A percentile compares a stretch with the other conserved stretches of the same genome.
These are phyloP conservation scores for Rauvolfia tetraphylla DNA, from an alignment of 257 asterid species.

Conservation along the genomic window DNA sequence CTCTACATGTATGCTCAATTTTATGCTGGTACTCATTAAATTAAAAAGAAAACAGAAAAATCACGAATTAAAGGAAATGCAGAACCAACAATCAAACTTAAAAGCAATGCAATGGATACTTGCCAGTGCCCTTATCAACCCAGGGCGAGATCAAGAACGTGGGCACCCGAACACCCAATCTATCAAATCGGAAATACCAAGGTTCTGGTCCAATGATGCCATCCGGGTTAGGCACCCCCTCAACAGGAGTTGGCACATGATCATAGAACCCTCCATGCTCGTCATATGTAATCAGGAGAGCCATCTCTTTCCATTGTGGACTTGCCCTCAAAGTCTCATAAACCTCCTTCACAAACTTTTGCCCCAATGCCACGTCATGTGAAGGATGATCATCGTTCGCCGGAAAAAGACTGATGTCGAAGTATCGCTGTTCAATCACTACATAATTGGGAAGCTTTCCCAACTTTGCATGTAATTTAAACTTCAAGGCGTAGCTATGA, in stretches of 20 bases:
- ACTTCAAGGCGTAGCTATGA: conserved; percentile 51
- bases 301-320: conserved; percentile 95
- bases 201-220: conserved; percentile 95
- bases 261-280: conserved; percentile 96
- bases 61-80: background rate
- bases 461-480: conserved; percentile 61
- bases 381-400: conserved; percentile 97
- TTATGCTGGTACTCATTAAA: background rate
- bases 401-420: conserved; percentile 54
- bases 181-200: conserved; percentile 64
- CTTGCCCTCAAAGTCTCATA: conserved; percentile 83
- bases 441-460: conserved; percentile 86
- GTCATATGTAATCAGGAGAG: conserved; percentile 83
- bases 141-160: conserved; percentile 84
- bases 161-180: conserved; percentile 96
- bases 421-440: conserved; percentile 87
- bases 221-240: conserved; percentile 94
- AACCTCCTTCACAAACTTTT: conserved; percentile 93
- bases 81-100: background rate
- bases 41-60: background rate
- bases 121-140: conserved; percentile 88
- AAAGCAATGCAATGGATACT: conserved; percentile 19
- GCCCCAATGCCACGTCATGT: conserved; percentile 85
- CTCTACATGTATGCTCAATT: background rate
- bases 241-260: conserved; percentile 90